Evolutionary conservation across 2,329 filamentous ascomycete species (phyloP), one percentile per base, ranked within the genome.

Genomic region (Penicillium janthinellum): DNA sequence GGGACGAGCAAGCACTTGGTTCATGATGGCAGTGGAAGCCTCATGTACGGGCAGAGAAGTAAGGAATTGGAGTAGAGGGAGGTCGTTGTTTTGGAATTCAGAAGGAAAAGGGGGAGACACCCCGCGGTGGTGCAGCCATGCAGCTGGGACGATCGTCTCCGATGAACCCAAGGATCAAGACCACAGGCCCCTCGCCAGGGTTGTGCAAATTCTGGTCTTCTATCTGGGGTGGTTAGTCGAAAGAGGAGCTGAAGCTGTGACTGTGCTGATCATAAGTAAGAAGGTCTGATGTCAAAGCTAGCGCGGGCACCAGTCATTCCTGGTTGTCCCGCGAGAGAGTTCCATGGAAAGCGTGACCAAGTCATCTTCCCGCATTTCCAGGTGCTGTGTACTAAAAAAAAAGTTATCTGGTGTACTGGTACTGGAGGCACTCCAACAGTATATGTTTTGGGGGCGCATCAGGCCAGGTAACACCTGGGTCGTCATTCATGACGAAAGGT

Each of bases 1-100:
- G 49, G 68, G 67, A 54, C 50, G 61, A 35, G 65, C 57, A n/a
- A 68, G 59, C 28, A 64, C 60, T 52, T 65, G 65, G 65, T 59
- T 66, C 72, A 73, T 74, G 25, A 37, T 61, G 39, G 60, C 28
- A n/a, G 42, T n/a, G 50, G 42, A 15, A 39, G 42, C 48, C 25
- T 35, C 44, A 58, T 53, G 20, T 22, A 42, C 45, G 17, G 34
- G 17, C 17, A 41, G 15, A 57, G 42, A 41, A 51, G 20, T n/a
- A 28, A 58, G 37, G 41, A 37, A 62, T 44, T 28, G 35, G 25
- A 38, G 44, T 12, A 35, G 38, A 35, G 25, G 54, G 48, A 61
- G 5, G 31, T 47, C 8, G 10, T 57, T 54, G 55, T n/a, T 41
- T 52, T 8, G 38, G 31, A 25, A 53, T 53, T 38, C 41, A 45